These are phyloP conservation scores for Gastrolobium villosum DNA, from an alignment of 306 rosid species.

Conservation along the genomic window DNA sequence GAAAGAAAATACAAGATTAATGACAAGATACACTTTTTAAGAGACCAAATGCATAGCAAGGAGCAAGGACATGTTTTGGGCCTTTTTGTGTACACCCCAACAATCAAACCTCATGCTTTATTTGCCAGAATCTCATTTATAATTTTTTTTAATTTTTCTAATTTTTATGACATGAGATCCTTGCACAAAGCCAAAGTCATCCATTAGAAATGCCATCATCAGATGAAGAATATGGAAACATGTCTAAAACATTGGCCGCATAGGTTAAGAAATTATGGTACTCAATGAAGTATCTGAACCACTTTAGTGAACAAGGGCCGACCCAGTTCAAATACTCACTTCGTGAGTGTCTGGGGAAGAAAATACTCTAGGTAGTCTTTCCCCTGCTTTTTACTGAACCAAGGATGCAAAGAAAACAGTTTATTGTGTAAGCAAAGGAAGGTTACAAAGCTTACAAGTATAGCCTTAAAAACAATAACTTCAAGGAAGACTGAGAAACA, in stretches of 20 bases:
- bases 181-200: background rate
- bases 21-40: background rate
- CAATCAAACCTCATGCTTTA: background rate
- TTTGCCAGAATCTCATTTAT: background rate
- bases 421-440: background rate
- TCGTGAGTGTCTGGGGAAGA: too few species aligned
- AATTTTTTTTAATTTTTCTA: background rate
- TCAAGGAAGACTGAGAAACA: background rate
- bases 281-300: background rate
- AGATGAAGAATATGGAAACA: background rate
- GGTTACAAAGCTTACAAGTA: background rate
- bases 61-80: background rate
- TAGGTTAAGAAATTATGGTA: background rate
- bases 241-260: background rate
- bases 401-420: background rate
- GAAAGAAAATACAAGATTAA: slow-evolving; percentile 22
- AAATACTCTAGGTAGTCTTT: too few species aligned
- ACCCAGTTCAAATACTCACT: too few species aligned
- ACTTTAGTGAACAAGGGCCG: too few species aligned
- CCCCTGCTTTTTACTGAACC: too few species aligned
- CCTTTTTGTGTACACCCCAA: background rate
- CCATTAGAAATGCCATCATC: slow-evolving; percentile 8
- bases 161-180: background rate
- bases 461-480: background rate
- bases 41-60: background rate